phyloP scores from a whole-genome alignment of 768 basidiomycete species.

The Termitomyces sp. region DNA sequence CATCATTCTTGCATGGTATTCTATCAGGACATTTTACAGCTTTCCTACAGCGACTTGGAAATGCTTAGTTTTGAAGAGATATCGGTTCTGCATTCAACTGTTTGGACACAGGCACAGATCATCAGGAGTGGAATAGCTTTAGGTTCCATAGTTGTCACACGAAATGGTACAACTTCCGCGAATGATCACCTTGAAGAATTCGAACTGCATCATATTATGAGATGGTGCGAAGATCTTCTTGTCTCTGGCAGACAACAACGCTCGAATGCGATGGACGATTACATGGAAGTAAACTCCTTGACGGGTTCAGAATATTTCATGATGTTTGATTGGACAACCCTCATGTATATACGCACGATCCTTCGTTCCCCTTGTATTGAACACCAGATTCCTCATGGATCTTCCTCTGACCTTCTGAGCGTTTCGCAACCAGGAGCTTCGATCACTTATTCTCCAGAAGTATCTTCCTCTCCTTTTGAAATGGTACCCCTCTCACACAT shows the following conservation, averaged over 20 bases:
- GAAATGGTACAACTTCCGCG: slow-evolving; percentile 26
- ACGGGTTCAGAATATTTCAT: slow-evolving; percentile 40
- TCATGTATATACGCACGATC: slow-evolving; percentile 59
- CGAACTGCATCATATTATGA: slow-evolving; percentile 54
- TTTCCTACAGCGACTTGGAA: slow-evolving; percentile 43
- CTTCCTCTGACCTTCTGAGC: slow-evolving; percentile 45
- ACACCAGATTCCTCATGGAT: slow-evolving; percentile 16
- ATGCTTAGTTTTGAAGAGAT: slow-evolving; percentile 66
- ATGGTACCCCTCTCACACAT: slow-evolving; percentile 57
- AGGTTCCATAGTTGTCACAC: slow-evolving; percentile 58
- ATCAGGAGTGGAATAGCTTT: slow-evolving; percentile 62
- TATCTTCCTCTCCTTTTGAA: slow-evolving; percentile 48
- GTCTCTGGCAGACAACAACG: slow-evolving; percentile 35
- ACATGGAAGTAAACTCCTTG: slow-evolving; percentile 46
- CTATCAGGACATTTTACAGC: slow-evolving; percentile 43
- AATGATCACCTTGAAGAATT: slow-evolving; percentile 45
- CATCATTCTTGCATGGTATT: slow-evolving; percentile 54
- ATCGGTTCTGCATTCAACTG: slow-evolving; percentile 51
- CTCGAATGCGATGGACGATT: slow-evolving; percentile 51
- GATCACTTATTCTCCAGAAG: slow-evolving; percentile 20
- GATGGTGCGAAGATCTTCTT: slow-evolving; percentile 50
- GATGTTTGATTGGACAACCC: slow-evolving; percentile 66
- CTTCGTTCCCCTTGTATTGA: slow-evolving; percentile 45
- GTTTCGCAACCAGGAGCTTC: slow-evolving; percentile 32
- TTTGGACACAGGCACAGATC: slow-evolving; percentile 69